A percentile compares a stretch with the other conserved stretches of the same genome.
Evolutionary conservation across 139 green algal genomes (phyloP).

Genomic region (Chlorella ohadii): DNA sequence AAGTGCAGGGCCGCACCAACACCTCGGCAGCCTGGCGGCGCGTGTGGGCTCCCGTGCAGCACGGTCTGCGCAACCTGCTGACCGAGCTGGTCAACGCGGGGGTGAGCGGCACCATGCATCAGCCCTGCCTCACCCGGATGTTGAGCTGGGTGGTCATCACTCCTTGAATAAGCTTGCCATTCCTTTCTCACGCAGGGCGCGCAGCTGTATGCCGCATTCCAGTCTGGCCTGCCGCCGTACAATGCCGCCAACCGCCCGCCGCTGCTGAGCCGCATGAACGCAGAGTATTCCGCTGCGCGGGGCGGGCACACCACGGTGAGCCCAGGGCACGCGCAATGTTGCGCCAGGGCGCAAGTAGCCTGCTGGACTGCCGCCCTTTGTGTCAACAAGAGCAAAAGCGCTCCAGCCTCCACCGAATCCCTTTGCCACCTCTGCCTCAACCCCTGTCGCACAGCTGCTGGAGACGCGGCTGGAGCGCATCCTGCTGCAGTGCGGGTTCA

Average conservation of each 20-base stretch:
- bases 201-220: background rate
- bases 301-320: too few relatives aligned
- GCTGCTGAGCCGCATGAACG: background rate
- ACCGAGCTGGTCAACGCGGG: background rate
- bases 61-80: background rate
- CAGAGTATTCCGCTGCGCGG: background rate
- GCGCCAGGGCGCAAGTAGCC: too few relatives aligned
- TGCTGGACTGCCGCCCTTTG: too few relatives aligned
- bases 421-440: too few relatives aligned
- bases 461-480: constrained; percentile 4
- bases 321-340: too few relatives aligned
- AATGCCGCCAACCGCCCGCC: background rate
- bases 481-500: background rate
- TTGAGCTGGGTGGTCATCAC: too few relatives aligned
- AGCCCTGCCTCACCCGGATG: too few relatives aligned
- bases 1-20: background rate
- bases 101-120: background rate
- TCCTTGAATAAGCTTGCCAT: too few relatives aligned
- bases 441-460: background rate
- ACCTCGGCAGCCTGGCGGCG: background rate
- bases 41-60: background rate
- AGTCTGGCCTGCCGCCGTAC: background rate
- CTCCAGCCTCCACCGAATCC: too few relatives aligned
- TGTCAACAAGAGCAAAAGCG: too few relatives aligned
- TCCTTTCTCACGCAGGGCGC: background rate